These are phyloP conservation scores for Eimeria acervulina DNA, from an alignment of 169 alveolate genomes.

Conservation along the genomic window DNA sequence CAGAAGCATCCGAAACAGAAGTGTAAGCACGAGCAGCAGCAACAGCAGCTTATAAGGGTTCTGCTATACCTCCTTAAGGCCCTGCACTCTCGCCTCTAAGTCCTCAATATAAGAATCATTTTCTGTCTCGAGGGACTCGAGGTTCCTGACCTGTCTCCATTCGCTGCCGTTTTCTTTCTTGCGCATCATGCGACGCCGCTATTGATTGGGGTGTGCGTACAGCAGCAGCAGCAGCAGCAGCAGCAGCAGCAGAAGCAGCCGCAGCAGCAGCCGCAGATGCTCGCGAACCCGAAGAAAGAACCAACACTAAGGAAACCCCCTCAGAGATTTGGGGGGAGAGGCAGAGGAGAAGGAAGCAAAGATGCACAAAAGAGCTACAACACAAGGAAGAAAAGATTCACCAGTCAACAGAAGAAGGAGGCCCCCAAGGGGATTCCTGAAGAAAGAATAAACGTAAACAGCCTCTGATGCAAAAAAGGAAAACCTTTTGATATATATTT, in stretches of 20 bases:
- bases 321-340: neutral
- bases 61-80: conserved; percentile 71
- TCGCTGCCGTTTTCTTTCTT: conserved; percentile 76
- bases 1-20: neutral
- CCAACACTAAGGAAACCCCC: neutral
- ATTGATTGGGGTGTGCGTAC: neutral
- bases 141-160: conserved; percentile 40
- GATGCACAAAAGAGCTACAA: neutral
- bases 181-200: conserved; percentile 78
- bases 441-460: neutral
- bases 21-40: conserved; percentile 18
- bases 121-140: conserved; percentile 71
- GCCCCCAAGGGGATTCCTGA: neutral
- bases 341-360: neutral
- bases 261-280: neutral
- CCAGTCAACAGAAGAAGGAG: neutral
- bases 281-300: neutral
- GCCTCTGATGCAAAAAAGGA: neutral
- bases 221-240: conserved; percentile 1
- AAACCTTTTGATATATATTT: neutral
- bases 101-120: conserved; percentile 79
- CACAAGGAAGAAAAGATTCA: too few relatives aligned
- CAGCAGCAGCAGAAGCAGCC: neutral
- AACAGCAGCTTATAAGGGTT: neutral
- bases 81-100: conserved; percentile 76